Conservation (phyloP, 139 green algal species). For the Picochlorum sp. region DNA sequence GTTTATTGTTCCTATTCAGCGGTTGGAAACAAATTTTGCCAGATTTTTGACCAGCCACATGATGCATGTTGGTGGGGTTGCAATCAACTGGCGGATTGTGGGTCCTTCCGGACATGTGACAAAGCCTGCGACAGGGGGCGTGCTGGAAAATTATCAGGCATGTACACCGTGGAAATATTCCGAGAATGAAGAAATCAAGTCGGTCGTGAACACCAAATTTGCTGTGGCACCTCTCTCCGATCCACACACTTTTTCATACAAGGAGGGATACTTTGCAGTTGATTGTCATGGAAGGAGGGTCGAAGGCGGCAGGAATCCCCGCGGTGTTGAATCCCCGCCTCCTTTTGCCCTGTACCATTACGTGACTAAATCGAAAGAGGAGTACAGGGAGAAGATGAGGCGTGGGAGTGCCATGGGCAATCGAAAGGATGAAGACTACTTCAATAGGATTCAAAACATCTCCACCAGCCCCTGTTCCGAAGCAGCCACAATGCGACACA, state of each 20-base stretch:
- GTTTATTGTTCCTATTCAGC: slow-evolving; percentile 11
- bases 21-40: neutral
- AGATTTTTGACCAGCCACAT: neutral
- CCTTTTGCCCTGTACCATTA: slow-evolving; percentile 15
- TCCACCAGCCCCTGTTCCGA: neutral
- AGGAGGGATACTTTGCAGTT: slow-evolving; percentile 10
- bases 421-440: slow-evolving; percentile 12
- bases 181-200: slow-evolving; percentile 12
- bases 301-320: neutral
- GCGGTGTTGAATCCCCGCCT: neutral
- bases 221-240: slow-evolving; percentile 11
- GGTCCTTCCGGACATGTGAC: slow-evolving; percentile 6
- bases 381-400: slow-evolving; percentile 19
- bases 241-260: slow-evolving; percentile 20
- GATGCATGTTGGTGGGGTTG: slow-evolving; percentile 10
- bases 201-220: slow-evolving; percentile 14
- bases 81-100: slow-evolving; percentile 13
- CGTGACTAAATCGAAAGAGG: slow-evolving; percentile 10
- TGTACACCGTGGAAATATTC: slow-evolving; percentile 5
- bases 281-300: neutral
- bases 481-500: neutral
- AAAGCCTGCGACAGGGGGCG: neutral
- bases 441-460: slow-evolving; percentile 7
- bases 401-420: slow-evolving; percentile 22
- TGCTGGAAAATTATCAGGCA: neutral